phyloP scores from a whole-genome alignment of 768 basidiomycete genomes.

The Daedalea quercina region DNA sequence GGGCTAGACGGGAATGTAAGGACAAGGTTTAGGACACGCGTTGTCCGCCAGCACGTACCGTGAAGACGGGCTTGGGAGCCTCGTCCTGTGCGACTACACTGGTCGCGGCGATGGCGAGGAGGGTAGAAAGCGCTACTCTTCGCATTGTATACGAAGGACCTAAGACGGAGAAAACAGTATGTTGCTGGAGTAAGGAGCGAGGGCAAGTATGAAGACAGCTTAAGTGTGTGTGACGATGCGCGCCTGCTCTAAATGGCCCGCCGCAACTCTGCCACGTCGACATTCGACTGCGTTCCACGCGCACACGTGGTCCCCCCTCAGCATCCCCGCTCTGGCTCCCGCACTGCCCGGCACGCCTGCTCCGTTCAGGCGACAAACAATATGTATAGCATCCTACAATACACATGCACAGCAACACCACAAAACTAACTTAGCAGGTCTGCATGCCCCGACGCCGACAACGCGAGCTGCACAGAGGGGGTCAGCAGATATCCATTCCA shows the following conservation, averaged over 20 bases:
- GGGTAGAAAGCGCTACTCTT: conserved; percentile 76
- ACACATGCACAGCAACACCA: conserved; percentile 13
- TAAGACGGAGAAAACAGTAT: conserved; percentile 31
- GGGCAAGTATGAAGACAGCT: conserved; percentile 18
- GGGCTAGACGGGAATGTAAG: conserved; percentile 37
- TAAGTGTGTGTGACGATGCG: conserved; percentile 3
- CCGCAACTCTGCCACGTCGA: conserved; percentile 37
- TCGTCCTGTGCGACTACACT: conserved; percentile 53
- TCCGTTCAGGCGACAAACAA: conserved; percentile 1
- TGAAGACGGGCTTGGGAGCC: conserved; percentile 61
- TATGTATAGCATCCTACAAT: conserved; percentile 13
- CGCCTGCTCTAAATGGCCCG: conserved; percentile 28
- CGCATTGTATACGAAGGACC: conserved; percentile 80
- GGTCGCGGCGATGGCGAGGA: conserved; percentile 62
- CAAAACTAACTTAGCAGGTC: conserved; percentile 67
- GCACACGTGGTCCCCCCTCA: conserved; percentile 3
- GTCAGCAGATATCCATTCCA: background rate
- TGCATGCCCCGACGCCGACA: conserved; percentile 94
- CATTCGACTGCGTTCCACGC: conserved; percentile 32
- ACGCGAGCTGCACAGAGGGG: conserved; percentile 57
- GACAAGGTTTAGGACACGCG: background rate
- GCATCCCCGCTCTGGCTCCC: background rate
- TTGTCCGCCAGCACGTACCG: conserved; percentile 31
- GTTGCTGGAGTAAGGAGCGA: conserved; percentile 30
- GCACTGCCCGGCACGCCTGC: background rate